A percentile compares a stretch with the other conserved stretches of the same genome.
These are phyloP conservation scores for Bombardia bombarda DNA, from an alignment of 495 filamentous ascomycete species.

Conservation along the genomic window DNA sequence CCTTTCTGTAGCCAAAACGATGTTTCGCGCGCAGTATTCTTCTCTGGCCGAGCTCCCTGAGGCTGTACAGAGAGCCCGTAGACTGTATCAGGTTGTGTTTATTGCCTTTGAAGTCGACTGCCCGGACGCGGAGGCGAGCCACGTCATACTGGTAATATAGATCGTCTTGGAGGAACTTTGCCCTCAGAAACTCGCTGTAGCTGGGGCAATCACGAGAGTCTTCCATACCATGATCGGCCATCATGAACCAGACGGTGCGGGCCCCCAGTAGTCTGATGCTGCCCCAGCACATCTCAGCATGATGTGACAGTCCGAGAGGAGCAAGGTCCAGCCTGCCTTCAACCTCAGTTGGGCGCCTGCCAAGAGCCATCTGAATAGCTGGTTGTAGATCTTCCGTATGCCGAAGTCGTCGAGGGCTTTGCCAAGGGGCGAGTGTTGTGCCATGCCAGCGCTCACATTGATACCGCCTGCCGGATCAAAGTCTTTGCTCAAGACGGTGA, in stretches of 20 bases:
- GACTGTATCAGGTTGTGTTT: not conserved
- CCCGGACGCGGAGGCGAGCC: slow-evolving; percentile 16
- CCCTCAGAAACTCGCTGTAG: slow-evolving; percentile 22
- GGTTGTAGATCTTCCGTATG: slow-evolving; percentile 18
- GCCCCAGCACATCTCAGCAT: slow-evolving; percentile 29
- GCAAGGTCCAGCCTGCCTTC: slow-evolving; percentile 12
- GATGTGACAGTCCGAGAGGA: slow-evolving; percentile 21
- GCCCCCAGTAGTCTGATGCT: slow-evolving; percentile 15
- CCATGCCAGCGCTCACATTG: slow-evolving; percentile 17
- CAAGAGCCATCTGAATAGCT: slow-evolving; percentile 14
- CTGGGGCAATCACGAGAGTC: not conserved
- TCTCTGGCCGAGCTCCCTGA: not conserved
- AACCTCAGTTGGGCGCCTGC: slow-evolving; percentile 14
- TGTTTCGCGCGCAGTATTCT: not conserved
- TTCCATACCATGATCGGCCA: slow-evolving; percentile 1
- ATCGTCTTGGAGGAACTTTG: slow-evolving; percentile 30
- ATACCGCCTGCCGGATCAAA: slow-evolving; percentile 16
- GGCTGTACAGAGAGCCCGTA: not conserved
- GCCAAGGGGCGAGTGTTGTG: slow-evolving; percentile 15
- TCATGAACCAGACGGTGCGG: slow-evolving; percentile 16
- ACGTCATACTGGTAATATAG: slow-evolving; percentile 25
- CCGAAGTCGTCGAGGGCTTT: slow-evolving; percentile 24
- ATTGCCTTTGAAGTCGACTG: slow-evolving; percentile 21
- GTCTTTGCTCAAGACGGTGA: slow-evolving; percentile 12
- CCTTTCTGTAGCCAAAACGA: slow-evolving; percentile 20